Evolutionary conservation across 2,329 filamentous ascomycete species (phyloP).

Genomic region (Trichoderma asperellum): DNA sequence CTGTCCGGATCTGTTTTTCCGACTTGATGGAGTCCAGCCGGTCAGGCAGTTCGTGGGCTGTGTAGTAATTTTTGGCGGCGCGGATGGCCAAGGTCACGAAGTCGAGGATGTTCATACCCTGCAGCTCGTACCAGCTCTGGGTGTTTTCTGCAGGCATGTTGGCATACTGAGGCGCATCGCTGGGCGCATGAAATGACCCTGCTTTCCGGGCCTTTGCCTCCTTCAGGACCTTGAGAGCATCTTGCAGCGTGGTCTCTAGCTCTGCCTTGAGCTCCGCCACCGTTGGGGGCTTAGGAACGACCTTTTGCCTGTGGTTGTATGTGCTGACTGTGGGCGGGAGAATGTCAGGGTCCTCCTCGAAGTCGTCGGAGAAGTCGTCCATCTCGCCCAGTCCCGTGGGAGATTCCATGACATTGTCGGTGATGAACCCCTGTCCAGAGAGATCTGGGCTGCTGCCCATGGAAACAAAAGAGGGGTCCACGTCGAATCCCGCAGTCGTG

Average conservation of each 20-base stretch:
- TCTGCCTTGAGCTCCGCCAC: slow-evolving; percentile 73
- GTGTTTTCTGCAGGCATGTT: slow-evolving; percentile 53
- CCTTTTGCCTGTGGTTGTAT: slow-evolving; percentile 83
- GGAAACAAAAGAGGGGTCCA: slow-evolving; percentile 64
- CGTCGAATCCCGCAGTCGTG: slow-evolving; percentile 51
- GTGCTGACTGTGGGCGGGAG: slow-evolving; percentile 97
- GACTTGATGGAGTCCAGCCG: slow-evolving; percentile 84
- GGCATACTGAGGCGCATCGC: slow-evolving; percentile 39
- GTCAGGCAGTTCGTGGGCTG: slow-evolving; percentile 84
- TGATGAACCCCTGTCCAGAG: slow-evolving; percentile 45
- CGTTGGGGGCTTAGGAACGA: slow-evolving; percentile 81
- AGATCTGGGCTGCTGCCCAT: slow-evolving; percentile 63
- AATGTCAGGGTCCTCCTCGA: slow-evolving; percentile 74
- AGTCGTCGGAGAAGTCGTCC: slow-evolving; percentile 55
- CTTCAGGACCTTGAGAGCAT: slow-evolving; percentile 69
- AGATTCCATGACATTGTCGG: slow-evolving; percentile 51
- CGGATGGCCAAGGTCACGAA: slow-evolving; percentile 94
- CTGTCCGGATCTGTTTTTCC: slow-evolving; percentile 81
- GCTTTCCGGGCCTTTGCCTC: slow-evolving; percentile 54
- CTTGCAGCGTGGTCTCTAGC: slow-evolving; percentile 68
- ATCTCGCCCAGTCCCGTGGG: slow-evolving; percentile 51
- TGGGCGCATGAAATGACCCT: slow-evolving; percentile 37
- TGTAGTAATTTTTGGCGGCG: slow-evolving; percentile 96
- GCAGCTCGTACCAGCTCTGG: slow-evolving; percentile 80
- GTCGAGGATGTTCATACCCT: slow-evolving; percentile 90